Evolutionary conservation across 2,329 filamentous ascomycete species (phyloP), one percentile per base, ranked within the genome.

Genomic region (Ophiostoma himal-ulmi): DNA sequence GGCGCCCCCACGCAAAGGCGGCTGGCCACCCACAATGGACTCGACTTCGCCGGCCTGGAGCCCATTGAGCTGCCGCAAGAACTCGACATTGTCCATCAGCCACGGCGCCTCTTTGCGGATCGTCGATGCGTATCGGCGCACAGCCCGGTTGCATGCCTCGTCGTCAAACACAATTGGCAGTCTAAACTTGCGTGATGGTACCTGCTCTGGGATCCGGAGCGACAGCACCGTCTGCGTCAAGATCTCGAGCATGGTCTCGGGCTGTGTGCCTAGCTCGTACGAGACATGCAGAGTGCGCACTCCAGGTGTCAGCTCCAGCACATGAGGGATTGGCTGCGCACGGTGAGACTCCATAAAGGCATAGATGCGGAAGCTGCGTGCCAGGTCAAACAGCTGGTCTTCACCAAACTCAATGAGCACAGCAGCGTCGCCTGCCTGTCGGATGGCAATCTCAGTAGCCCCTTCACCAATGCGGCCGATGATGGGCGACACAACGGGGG

Each of bases 91-190:
- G 44, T 72, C 83, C 0, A 85, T 86, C 0, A 88, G 78, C 71
- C 87, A 88, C 0, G 83, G 81, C 2, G 86, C 86, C 68, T 86
- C 83, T 1, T 84, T 82, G 3, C 86, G 80, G 73, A 86, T 84
- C 1, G 84, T 86, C 48, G 83, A 83, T 78, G 85, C 86, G 75
- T 88, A 88, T 2, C 85, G 80, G 65, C 83, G 77, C 0, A 85
- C 81, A 0, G 84, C 84, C 67, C 83, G 81, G 37, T 81, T 67
- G 26, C 75, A 73, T 11, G 73, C 74, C n/a, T 69, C 70, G 52
- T 76, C 74, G 30, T 75, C 68, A 54, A 76, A 74, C 30, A 75
- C 73, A 37, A 75, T 68, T 7, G 76, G 76, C 22, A 77, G 70
- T 7, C 70, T 72, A 36, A 77, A 70, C n/a, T 70, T 68, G 11